Evolutionary conservation across 768 basidiomycete genomes (phyloP), one percentile per base, ranked within the genome.

Genomic region (Leccinum disarticulatum): DNA sequence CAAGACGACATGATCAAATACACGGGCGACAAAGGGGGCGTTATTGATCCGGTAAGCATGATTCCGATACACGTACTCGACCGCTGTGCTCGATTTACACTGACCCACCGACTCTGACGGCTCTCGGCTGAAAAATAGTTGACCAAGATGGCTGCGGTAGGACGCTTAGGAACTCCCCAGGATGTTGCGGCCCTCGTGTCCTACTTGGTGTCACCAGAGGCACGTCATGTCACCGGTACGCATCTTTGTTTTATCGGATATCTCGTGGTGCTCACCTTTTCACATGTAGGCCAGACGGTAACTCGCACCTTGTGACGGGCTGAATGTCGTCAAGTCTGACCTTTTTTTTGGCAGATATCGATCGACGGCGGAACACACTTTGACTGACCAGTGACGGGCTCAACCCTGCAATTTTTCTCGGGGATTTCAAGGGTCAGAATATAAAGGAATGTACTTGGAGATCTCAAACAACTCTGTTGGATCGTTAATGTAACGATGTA

Each of bases 141-240:
- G 17, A 62, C 38, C 55, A 33, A 58, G 48, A 31, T 31, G 50
- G 17, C 66, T 0, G 61, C 70, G 3, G 52, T 70, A 6, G 72
- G 72, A 10, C 41, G 69, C 38, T n/a, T 68, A 0, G 73, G 73
- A 14, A 59, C 28, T 6, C 13, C 70, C 31, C 60, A 71, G 8
- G 79, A 77, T 33, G 47, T 79, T n/a, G 76, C 76, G 1, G 65
- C 59, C 17, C 68, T 79, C 0, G 79, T 79, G 4, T 68, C 74
- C 6, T 79, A 72, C 59, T 62, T 79, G 19, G 74, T 59, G 1
- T 74, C 73, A 2, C 67, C 71, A 4, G 72, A 74, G 19, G 70
- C 77, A 11, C 65, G 65, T 58, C 73, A 67, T 27, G 48, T 79
- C 57, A 77, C 76, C 50, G 77, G 77, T 72, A 60, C 14, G 60